These are phyloP conservation scores for Ophiostoma ulmi DNA, from an alignment of 2,329 filamentous ascomycete genomes.

Conservation along the genomic window DNA sequence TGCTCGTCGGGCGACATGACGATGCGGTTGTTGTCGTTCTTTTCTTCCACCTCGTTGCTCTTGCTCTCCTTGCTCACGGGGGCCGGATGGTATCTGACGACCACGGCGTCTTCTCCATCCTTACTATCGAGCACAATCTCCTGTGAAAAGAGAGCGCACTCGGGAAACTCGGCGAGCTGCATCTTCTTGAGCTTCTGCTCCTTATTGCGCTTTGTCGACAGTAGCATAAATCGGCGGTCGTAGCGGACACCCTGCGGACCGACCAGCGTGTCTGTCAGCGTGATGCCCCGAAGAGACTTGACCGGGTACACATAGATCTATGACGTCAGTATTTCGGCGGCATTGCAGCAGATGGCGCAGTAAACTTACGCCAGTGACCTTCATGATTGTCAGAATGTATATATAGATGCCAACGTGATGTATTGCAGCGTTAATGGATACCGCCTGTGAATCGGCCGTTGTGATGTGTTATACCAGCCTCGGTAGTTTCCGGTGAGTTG, in stretches of 20 bases:
- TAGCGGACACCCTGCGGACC: constrained; percentile 58
- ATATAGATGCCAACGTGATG: background rate
- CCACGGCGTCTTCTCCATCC: constrained; percentile 29
- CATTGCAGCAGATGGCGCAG: background rate
- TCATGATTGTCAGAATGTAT: constrained; percentile 9
- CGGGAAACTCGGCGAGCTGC: constrained; percentile 52
- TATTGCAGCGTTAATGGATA: background rate
- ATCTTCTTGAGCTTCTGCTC: constrained; percentile 49
- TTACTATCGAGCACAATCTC: constrained; percentile 39
- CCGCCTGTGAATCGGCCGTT: background rate
- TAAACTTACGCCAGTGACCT: constrained; percentile 18
- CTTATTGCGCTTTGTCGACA: constrained; percentile 41
- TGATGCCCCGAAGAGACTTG: constrained; percentile 62
- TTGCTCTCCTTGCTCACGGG: background rate
- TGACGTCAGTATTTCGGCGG: background rate
- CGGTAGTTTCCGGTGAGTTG: background rate
- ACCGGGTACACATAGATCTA: constrained; percentile 69
- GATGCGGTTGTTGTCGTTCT: constrained; percentile 6
- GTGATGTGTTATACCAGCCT: background rate
- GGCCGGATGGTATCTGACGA: constrained; percentile 40
- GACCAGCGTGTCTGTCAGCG: constrained; percentile 49
- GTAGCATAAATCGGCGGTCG: constrained; percentile 68
- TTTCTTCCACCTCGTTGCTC: constrained; percentile 17
- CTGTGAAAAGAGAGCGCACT: constrained; percentile 61
- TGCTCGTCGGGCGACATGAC: constrained; percentile 21